Evolutionary conservation across 108 stramenopile genomes (phyloP).

Genomic region (Fistulifera pelliculosa): DNA sequence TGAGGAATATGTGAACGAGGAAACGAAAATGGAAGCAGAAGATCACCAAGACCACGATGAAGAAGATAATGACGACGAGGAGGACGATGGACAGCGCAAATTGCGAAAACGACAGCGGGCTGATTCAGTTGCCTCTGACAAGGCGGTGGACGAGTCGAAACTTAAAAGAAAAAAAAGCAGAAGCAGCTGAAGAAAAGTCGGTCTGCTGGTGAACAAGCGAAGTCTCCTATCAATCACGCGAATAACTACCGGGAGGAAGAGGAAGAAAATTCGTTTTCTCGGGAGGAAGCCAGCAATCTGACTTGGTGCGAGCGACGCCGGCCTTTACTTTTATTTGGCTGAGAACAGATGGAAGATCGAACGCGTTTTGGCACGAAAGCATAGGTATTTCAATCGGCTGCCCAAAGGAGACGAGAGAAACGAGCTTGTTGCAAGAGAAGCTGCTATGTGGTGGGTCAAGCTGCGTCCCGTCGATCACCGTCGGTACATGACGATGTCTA

Average conservation of each 20-base stretch:
- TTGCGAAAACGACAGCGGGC: too few species aligned
- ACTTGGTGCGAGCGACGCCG: constrained; percentile 21
- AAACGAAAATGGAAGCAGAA: constrained; percentile 20
- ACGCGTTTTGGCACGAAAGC: constrained; percentile 37
- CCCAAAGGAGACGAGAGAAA: constrained; percentile 59
- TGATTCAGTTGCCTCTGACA: too few species aligned
- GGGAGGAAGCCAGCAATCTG: not conserved
- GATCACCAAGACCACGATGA: constrained; percentile 12
- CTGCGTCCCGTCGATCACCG: constrained; percentile 31
- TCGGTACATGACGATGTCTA: constrained; percentile 53
- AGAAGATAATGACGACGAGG: constrained; percentile 10
- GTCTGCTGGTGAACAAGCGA: not conserved
- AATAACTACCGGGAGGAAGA: not conserved
- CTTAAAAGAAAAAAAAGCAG: constrained; percentile 6
- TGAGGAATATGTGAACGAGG: constrained; percentile 36
- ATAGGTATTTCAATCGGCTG: constrained; percentile 52
- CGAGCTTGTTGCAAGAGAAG: constrained; percentile 72
- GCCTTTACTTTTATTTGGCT: constrained; percentile 45
- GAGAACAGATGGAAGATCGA: constrained; percentile 65
- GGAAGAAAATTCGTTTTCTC: not conserved
- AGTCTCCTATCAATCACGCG: not conserved
- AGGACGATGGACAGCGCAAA: constrained; percentile 1
- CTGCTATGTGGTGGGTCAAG: constrained; percentile 53
- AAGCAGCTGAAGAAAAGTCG: constrained; percentile 5
- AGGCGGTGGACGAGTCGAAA: too few species aligned